A percentile compares a stretch with the other conserved stretches of the same genome.
Conservation (phyloP, 495 filamentous ascomycete species). For the Talaromyces stipitatus region DNA sequence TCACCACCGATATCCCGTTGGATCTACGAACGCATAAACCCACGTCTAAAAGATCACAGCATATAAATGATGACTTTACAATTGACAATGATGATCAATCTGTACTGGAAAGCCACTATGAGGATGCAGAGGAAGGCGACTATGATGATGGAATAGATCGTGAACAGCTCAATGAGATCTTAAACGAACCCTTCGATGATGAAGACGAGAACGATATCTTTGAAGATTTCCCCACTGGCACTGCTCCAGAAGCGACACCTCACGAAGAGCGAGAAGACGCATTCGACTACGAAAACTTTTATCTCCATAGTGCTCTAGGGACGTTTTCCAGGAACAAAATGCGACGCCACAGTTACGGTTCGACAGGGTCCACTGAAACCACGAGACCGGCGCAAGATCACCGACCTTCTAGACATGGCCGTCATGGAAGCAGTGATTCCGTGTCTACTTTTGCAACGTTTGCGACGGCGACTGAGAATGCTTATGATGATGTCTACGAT, state of each 20-base stretch:
- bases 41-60: background rate
- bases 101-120: slow-evolving; percentile 46
- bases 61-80: slow-evolving; percentile 4
- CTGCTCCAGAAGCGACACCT: slow-evolving; percentile 29
- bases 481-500: slow-evolving; percentile 34
- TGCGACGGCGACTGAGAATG: slow-evolving; percentile 71
- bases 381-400: slow-evolving; percentile 37
- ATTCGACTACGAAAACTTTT: slow-evolving; percentile 96
- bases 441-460: slow-evolving; percentile 74
- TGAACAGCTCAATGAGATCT: slow-evolving; percentile 35
- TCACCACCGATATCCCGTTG: background rate
- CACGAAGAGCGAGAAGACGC: slow-evolving; percentile 96
- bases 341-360: slow-evolving; percentile 50
- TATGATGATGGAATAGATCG: slow-evolving; percentile 39
- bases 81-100: slow-evolving; percentile 27
- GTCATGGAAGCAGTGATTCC: slow-evolving; percentile 56
- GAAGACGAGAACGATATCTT: slow-evolving; percentile 24
- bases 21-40: background rate
- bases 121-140: slow-evolving; percentile 47
- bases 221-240: slow-evolving; percentile 17
- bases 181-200: slow-evolving; percentile 33
- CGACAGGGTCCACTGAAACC: slow-evolving; percentile 68
- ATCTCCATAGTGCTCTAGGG: slow-evolving; percentile 85
- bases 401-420: slow-evolving; percentile 21
- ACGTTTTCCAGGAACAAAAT: slow-evolving; percentile 45